These are phyloP conservation scores for Citrus medica DNA, from an alignment of 345 rosid species.

Conservation along the genomic window DNA sequence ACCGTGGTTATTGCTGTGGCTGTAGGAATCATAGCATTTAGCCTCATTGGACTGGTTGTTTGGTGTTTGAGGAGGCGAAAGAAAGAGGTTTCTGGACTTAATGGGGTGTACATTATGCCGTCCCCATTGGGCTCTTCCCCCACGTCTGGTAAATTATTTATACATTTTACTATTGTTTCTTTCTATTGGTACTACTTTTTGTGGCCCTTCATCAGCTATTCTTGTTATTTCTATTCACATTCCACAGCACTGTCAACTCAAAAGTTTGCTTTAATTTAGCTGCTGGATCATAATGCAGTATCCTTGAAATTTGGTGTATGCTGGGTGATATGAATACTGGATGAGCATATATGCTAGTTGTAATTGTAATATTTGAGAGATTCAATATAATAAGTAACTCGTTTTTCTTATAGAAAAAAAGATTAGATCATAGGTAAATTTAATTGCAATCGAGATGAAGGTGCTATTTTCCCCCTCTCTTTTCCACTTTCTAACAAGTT, in stretches of 20 bases:
- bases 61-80: constrained; percentile 63
- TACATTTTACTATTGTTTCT: not conserved
- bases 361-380: not conserved
- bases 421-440: not conserved
- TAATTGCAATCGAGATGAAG: not conserved
- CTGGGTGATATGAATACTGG: not conserved
- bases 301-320: not conserved
- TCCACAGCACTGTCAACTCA: not conserved
- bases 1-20: constrained; percentile 50
- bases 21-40: constrained; percentile 49
- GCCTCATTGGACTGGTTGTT: constrained; percentile 47
- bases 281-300: not conserved
- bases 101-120: constrained; percentile 65
- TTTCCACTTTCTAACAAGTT: not conserved
- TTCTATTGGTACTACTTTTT: not conserved
- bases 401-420: no score
- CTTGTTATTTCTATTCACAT: not conserved
- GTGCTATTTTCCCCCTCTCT: not conserved
- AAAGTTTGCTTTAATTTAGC: not conserved
- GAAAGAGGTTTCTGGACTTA: constrained; percentile 38
- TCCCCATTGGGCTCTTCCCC: constrained; percentile 57
- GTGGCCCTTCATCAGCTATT: not conserved
- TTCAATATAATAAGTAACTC: not conserved
- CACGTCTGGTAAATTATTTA: constrained; percentile 52
- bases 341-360: not conserved